These are phyloP conservation scores for Theileria annulata DNA, from an alignment of 169 alveolate species.

Conservation along the genomic window DNA sequence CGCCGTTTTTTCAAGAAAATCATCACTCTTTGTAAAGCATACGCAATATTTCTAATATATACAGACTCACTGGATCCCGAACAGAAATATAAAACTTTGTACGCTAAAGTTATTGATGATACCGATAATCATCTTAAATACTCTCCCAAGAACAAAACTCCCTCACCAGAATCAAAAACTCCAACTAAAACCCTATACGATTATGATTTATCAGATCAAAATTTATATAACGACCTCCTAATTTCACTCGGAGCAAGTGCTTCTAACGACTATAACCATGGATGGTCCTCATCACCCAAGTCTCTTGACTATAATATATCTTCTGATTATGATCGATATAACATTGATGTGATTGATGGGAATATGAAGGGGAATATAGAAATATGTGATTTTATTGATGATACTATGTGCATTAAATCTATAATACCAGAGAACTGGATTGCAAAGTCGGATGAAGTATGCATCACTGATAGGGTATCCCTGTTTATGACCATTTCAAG, in stretches of 20 bases:
- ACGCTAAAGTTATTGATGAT: neutral
- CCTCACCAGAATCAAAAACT: neutral
- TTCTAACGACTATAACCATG: neutral
- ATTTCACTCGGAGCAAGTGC: neutral
- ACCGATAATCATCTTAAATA: neutral
- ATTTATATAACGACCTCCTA: neutral
- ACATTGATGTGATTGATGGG: neutral
- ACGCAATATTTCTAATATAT: slow-evolving; percentile 11
- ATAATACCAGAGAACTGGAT: slow-evolving; percentile 13
- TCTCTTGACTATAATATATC: neutral
- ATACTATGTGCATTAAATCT: neutral
- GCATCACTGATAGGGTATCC: neutral
- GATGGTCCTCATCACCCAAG: neutral
- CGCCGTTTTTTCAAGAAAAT: neutral
- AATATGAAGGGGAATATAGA: neutral
- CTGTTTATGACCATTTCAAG: neutral
- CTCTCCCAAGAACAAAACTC: no score
- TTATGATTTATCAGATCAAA: neutral
- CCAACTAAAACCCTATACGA: neutral
- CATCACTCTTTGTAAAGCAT: neutral
- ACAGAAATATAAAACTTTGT: neutral
- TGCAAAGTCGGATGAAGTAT: neutral
- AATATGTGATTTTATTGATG: neutral
- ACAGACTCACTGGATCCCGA: neutral
- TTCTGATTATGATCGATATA: neutral